phyloP scores from a whole-genome alignment of 805 yeast species.

The Brettanomyces anomalus region DNA sequence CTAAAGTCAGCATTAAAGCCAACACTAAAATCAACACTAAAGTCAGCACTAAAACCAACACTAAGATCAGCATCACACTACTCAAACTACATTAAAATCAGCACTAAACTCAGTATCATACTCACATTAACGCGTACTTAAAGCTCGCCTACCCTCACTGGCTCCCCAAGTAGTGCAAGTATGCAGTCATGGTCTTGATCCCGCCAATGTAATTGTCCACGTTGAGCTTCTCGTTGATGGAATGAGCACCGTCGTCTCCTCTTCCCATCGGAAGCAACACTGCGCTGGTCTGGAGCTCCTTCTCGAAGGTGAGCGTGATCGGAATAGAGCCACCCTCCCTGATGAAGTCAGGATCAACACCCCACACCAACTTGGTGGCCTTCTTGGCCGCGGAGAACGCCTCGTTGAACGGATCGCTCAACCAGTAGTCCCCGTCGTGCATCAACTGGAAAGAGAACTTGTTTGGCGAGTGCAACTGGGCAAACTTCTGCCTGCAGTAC shows the following conservation, averaged over 20 bases:
- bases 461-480: slow-evolving; percentile 69
- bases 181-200: slow-evolving; percentile 86
- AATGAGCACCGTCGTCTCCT: slow-evolving; percentile 99
- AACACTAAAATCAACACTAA: too few species aligned
- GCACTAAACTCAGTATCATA: too few species aligned
- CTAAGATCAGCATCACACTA: too few species aligned
- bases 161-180: slow-evolving; percentile 69
- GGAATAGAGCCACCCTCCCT: slow-evolving; percentile 99
- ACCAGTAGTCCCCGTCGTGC: slow-evolving; percentile 97
- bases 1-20: too few species aligned
- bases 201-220: slow-evolving; percentile 87
- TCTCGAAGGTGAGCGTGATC: slow-evolving; percentile 88
- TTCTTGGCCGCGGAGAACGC: slow-evolving; percentile 88
- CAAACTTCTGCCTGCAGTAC: slow-evolving; percentile 60
- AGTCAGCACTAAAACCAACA: too few species aligned
- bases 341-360: slow-evolving; percentile 90
- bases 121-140: too few species aligned
- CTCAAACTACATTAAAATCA: too few species aligned
- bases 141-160: too few species aligned
- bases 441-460: slow-evolving; percentile 60
- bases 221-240: slow-evolving; percentile 91
- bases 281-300: slow-evolving; percentile 76
- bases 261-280: slow-evolving; percentile 94
- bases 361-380: slow-evolving; percentile 94
- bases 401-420: slow-evolving; percentile 86